Conservation (phyloP, 1,139 yeast species). For the Yamadazyma spencermartinsiae region DNA sequence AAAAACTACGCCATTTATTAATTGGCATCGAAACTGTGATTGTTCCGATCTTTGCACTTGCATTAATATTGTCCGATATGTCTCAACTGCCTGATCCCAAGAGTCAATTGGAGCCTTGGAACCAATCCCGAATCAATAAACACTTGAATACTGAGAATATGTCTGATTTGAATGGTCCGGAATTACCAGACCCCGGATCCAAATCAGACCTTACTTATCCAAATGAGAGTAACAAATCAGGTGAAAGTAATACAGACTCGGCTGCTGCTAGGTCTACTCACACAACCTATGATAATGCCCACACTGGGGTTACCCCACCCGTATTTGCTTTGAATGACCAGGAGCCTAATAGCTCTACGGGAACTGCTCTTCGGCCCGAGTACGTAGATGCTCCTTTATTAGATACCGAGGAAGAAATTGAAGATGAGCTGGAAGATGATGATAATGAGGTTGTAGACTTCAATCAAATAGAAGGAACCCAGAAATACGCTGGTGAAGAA, state of each 20-base stretch:
- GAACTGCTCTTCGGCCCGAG: not conserved
- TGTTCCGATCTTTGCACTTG: too few species aligned
- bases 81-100: not conserved
- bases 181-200: too few species aligned
- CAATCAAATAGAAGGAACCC: not conserved
- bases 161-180: too few species aligned
- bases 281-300: not conserved
- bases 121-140: not conserved
- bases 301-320: not conserved
- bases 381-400: not conserved
- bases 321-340: not conserved
- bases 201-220: too few species aligned
- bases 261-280: too few species aligned
- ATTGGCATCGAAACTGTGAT: not conserved
- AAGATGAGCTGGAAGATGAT: slow-evolving; percentile 6
- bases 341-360: not conserved
- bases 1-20: too few species aligned
- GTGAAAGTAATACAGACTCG: too few species aligned
- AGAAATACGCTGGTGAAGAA: not conserved
- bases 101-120: not conserved
- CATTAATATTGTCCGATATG: not conserved
- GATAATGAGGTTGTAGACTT: slow-evolving; percentile 8
- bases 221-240: too few species aligned
- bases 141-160: too few species aligned
- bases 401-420: slow-evolving; percentile 1